Evolutionary conservation across 2,329 filamentous ascomycete genomes (phyloP), one percentile per base, ranked within the genome.

Genomic region (Erysiphe pulchra): DNA sequence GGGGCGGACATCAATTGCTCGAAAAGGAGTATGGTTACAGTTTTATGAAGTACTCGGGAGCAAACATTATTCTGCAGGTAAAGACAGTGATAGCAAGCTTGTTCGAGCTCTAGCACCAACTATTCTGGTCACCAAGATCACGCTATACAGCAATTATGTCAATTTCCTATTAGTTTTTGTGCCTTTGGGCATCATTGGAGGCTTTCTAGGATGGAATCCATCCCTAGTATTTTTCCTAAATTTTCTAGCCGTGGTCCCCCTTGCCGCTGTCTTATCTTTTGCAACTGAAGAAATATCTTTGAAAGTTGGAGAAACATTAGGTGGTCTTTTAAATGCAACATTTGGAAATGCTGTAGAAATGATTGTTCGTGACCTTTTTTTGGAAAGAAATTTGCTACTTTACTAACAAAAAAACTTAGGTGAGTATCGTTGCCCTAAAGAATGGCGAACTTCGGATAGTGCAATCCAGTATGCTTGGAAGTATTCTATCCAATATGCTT

Each of bases 391-490:
- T 28, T 28, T 28, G 8, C 18, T 14, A 24, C 28, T 34, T n/a
- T 20, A 50, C 46, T 20, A 31, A 42, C 32, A 6, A 11, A 10
- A 6, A 11, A 10, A 14, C 17, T 12, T 49, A 87, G 81, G 82
- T 92, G 58, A 92, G 83, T 60, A 87, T 95, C 54, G 80, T 95
- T 51, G 90, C 90, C 16, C 70, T 98, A 41, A 74, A 68, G 52
- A 75, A 90, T 54, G 75, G 76, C 50, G 80, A 95, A 63, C 92
- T 94, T 57, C 77, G 87, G 55, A 86, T 95, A 52, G 87, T 95
- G n/a, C 90, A 95, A 64, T 80, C 87, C 17, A 92, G 84, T 51
- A 95, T 95, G 86, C 75, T 95, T 32, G 87, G 90, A 42, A 92
- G 82, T 56, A 92, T 95, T 54, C 68, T 95, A 36, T 94, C 87